Conservation (phyloP, 441 rosid species). For the Biscutella laevigata region DNA sequence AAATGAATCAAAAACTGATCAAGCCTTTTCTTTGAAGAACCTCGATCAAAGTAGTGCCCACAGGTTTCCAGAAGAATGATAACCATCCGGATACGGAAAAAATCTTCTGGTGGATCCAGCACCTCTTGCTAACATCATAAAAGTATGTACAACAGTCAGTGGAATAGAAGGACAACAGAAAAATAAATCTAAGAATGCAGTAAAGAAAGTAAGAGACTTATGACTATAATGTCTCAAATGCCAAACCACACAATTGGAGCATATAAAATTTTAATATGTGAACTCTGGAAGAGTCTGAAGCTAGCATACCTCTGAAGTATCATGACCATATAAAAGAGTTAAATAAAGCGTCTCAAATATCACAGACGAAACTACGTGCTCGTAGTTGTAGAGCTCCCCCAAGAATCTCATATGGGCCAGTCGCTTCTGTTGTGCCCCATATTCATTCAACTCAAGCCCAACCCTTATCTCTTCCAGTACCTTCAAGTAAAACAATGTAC, state of each 20-base stretch:
- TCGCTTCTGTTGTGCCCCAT: constrained; percentile 96
- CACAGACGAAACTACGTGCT: constrained; percentile 93
- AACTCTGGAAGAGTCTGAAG: background rate
- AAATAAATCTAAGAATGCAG: background rate
- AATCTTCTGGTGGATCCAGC: constrained; percentile 94
- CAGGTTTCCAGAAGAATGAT: constrained; percentile 90
- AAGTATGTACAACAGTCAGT: constrained; percentile 12
- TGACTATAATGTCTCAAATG: background rate
- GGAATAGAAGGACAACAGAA: background rate
- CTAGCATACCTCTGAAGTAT: constrained; percentile 66
- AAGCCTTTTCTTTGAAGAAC: constrained; percentile 94
- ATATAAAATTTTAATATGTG: background rate
- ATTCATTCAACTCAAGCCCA: constrained; percentile 91
- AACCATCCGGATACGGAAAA: constrained; percentile 93
- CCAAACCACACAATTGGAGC: constrained; percentile 7
- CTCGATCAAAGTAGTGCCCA: constrained; percentile 96
- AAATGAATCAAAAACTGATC: constrained; percentile 84
- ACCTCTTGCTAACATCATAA: constrained; percentile 60
- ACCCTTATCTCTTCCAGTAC: constrained; percentile 96
- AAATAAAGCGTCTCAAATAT: constrained; percentile 87
- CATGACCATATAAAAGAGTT: constrained; percentile 75
- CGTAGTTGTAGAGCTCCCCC: constrained; percentile 97
- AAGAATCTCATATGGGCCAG: constrained; percentile 93
- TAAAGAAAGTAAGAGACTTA: background rate
- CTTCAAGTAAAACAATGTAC: constrained; percentile 34